Evolutionary conservation across 129 eudicot species (phyloP), one percentile per base, ranked within the genome.

Genomic region (Silybum marianum): DNA sequence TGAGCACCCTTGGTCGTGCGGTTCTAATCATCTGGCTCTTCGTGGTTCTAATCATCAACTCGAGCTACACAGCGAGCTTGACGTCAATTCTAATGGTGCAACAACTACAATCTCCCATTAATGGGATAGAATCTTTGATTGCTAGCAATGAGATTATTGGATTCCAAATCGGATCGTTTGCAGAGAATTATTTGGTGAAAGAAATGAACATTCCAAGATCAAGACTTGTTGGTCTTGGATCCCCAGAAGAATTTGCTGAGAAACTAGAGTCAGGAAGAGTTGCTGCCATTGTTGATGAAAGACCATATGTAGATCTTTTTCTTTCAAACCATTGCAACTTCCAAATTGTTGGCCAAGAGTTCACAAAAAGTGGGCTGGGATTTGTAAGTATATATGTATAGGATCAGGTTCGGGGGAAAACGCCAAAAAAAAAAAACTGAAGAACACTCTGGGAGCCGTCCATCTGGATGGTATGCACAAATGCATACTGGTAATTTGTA

Each of bases 51-150:
- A 91, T 95, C 25, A 87, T 95, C 48, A 93, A 78, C 76, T 95
- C 99, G 36, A 92, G 99, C 90, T 95, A 95, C 83, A 92, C 98
- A 2, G 98, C 98, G 18, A 95, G 98, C 88, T 71, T 95, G 87
- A 95, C 98, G 4, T 95, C 98, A 6, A 89, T 92, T 40, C 90
- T 95, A 72, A 95, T 97, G 0, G 99, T 95, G 21, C 97, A 95
- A 75, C 97, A 92, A 83, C 88, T 95, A 69, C 73, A 90, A 23
- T 89, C 97, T 1, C 85, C 94, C 13, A 90, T 95, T 18, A 89
- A 67, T 80, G 99, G 97, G 60, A 92, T 95, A 34, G 98, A 95
- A 22, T 75, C 89, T 11, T 77, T 95, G 83, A 75, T 87, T 68
- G 70, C 83, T 14, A 89, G 93, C 82, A 84, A 77, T 63, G 87